phyloP scores from a whole-genome alignment of 768 basidiomycete genomes.

The Pleurotus tuoliensis region DNA sequence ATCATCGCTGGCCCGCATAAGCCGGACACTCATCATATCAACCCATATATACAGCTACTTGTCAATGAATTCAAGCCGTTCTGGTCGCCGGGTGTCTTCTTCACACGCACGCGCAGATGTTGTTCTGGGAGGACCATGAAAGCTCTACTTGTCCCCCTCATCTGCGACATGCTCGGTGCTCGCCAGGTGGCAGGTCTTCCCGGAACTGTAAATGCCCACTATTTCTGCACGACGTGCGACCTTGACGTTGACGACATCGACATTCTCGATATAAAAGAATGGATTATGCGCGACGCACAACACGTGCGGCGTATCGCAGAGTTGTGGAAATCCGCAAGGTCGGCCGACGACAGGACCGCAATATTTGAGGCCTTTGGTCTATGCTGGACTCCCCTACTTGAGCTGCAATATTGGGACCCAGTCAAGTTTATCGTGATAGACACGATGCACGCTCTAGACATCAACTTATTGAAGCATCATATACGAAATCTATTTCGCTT shows the following conservation, averaged over 20 bases:
- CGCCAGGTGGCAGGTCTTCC: not conserved
- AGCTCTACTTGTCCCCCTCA: not conserved
- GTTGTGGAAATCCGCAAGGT: conserved; percentile 14
- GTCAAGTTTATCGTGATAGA: conserved; percentile 25
- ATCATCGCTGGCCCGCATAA: too few relatives aligned
- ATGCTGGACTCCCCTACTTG: conserved; percentile 23
- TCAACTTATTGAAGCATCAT: conserved; percentile 24
- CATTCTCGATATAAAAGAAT: conserved; percentile 12
- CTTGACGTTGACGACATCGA: conserved; percentile 12
- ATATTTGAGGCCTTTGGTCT: conserved; percentile 19
- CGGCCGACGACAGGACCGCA: not conserved
- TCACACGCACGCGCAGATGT: too few relatives aligned
- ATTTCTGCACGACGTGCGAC: conserved; percentile 21
- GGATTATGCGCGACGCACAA: conserved; percentile 9
- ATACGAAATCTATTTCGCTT: conserved; percentile 14
- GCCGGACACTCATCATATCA: too few relatives aligned
- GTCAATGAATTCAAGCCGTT: too few relatives aligned
- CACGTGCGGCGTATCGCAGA: conserved; percentile 13
- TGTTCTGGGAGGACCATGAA: too few relatives aligned
- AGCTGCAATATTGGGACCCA: conserved; percentile 32
- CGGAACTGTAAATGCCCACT: conserved; percentile 5
- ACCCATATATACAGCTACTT: too few relatives aligned
- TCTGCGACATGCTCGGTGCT: conserved; percentile 5
- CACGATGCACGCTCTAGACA: conserved; percentile 33
- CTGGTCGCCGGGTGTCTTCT: too few relatives aligned